Percentiles rank a stretch among this genome's conserved stretches.
phyloP scores from a whole-genome alignment of 371 early-diverging fungal species.

The Haplosporangium sp. region DNA sequence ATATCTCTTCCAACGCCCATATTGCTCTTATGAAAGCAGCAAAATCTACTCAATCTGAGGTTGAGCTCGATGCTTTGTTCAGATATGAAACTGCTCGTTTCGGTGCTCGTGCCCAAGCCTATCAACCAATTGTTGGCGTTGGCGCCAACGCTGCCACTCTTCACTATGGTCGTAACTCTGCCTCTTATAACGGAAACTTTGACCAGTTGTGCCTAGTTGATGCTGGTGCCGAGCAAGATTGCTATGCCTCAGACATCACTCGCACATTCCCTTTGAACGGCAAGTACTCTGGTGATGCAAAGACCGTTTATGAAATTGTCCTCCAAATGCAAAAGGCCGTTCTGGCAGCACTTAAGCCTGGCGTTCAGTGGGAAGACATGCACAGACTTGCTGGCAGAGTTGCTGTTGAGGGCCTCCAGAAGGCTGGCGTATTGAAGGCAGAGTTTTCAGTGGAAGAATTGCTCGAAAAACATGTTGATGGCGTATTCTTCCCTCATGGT shows the following conservation, averaged over 20 bases:
- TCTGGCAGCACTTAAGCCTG: conserved; percentile 77
- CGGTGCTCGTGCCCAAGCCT: conserved; percentile 85
- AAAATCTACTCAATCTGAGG: conserved; percentile 72
- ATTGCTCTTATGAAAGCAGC: conserved; percentile 78
- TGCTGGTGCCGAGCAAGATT: conserved; percentile 85
- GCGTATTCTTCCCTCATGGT: conserved; percentile 93
- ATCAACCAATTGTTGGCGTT: conserved; percentile 86
- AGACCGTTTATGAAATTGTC: conserved; percentile 85
- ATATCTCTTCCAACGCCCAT: conserved; percentile 85
- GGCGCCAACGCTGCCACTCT: conserved; percentile 85
- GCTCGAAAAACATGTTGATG: conserved; percentile 72
- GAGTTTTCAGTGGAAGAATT: conserved; percentile 77
- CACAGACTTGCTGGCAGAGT: conserved; percentile 82
- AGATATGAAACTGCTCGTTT: conserved; percentile 77
- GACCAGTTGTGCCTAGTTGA: conserved; percentile 85
- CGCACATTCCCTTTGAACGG: conserved; percentile 90
- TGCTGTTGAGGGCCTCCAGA: conserved; percentile 81
- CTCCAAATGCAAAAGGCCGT: conserved; percentile 87
- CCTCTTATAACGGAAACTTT: conserved; percentile 59
- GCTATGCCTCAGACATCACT: conserved; percentile 93
- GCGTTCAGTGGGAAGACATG: conserved; percentile 91
- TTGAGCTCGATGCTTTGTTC: conserved; percentile 82
- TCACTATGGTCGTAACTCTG: conserved; percentile 86
- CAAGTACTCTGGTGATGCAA: conserved; percentile 80
- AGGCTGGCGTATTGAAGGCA: conserved; percentile 74